Conservation (phyloP, 2,329 filamentous ascomycete genomes). For the Dothidotthia symphoricarpi region DNA sequence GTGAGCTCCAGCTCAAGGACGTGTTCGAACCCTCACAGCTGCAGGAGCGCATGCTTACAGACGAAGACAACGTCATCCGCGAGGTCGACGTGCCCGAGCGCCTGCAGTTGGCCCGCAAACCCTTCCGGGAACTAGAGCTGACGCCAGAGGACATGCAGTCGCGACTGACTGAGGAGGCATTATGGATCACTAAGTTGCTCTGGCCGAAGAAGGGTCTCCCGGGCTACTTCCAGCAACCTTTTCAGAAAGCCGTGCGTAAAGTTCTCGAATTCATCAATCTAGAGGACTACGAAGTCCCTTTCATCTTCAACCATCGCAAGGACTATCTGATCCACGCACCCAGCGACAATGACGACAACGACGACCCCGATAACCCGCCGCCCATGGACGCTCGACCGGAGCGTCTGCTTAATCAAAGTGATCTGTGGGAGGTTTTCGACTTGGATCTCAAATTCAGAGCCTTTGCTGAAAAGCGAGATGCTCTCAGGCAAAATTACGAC, state of each 20-base stretch:
- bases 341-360: slow-evolving; percentile 58
- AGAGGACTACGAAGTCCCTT: slow-evolving; percentile 92
- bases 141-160: slow-evolving; percentile 68
- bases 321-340: slow-evolving; percentile 94
- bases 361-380: slow-evolving; percentile 63
- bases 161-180: slow-evolving; percentile 74
- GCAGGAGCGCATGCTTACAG: slow-evolving; percentile 89
- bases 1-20: slow-evolving; percentile 89
- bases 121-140: slow-evolving; percentile 79
- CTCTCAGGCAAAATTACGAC: slow-evolving; percentile 75
- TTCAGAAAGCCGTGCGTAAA: slow-evolving; percentile 84
- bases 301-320: slow-evolving; percentile 96
- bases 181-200: slow-evolving; percentile 88
- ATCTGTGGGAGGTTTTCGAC: slow-evolving; percentile 93
- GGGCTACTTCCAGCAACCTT: slow-evolving; percentile 72
- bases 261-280: slow-evolving; percentile 94
- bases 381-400: slow-evolving; percentile 75
- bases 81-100: slow-evolving; percentile 88
- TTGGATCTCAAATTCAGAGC: slow-evolving; percentile 94
- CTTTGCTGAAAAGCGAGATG: slow-evolving; percentile 85
- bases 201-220: slow-evolving; percentile 81
- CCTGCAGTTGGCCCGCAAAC: slow-evolving; percentile 86
- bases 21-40: slow-evolving; percentile 97
- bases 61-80: slow-evolving; percentile 90
- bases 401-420: slow-evolving; percentile 86